A percentile compares a stretch with the other conserved stretches of the same genome.
These are phyloP conservation scores for Fragosphaeria purpurea DNA, from an alignment of 2,329 filamentous ascomycete genomes.

Conservation along the genomic window DNA sequence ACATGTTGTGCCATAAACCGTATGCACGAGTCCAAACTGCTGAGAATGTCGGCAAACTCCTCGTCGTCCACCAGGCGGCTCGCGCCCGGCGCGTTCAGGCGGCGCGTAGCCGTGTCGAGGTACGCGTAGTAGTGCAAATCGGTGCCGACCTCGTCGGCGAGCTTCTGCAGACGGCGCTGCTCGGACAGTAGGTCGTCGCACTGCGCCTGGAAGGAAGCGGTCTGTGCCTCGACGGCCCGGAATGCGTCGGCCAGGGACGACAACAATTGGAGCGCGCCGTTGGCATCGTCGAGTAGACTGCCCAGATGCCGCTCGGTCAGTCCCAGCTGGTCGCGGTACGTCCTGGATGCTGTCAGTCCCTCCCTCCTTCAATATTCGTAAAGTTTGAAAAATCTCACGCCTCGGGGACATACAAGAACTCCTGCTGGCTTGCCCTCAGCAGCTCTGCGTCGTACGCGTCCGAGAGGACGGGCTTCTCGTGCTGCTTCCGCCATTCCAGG, in stretches of 20 bases:
- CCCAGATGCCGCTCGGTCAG: conserved; percentile 73
- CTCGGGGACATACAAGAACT: conserved; percentile 57
- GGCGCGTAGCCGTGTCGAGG: conserved; percentile 78
- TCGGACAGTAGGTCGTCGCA: conserved; percentile 81
- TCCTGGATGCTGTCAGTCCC: neutral
- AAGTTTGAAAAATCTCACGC: too few relatives aligned
- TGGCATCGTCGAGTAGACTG: conserved; percentile 65
- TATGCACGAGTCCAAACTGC: conserved; percentile 80
- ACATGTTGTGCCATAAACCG: conserved; percentile 86
- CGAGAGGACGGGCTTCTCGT: conserved; percentile 23
- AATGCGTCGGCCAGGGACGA: conserved; percentile 78
- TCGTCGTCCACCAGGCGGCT: conserved; percentile 74
- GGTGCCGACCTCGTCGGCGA: conserved; percentile 76
- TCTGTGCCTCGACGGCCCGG: conserved; percentile 77
- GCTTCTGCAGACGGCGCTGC: conserved; percentile 64
- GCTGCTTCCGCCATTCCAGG: conserved; percentile 9
- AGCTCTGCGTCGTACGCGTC: conserved; percentile 59
- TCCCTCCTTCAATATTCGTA: too few relatives aligned
- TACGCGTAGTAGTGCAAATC: conserved; percentile 94
- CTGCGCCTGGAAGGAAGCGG: conserved; percentile 82
- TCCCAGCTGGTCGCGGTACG: conserved; percentile 69
- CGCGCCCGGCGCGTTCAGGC: conserved; percentile 85
- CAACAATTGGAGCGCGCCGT: conserved; percentile 64
- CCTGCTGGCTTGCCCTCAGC: conserved; percentile 71
- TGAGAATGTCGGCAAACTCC: conserved; percentile 79